Conservation (phyloP, 75 land plant species). For the Picea sitchensis region DNA sequence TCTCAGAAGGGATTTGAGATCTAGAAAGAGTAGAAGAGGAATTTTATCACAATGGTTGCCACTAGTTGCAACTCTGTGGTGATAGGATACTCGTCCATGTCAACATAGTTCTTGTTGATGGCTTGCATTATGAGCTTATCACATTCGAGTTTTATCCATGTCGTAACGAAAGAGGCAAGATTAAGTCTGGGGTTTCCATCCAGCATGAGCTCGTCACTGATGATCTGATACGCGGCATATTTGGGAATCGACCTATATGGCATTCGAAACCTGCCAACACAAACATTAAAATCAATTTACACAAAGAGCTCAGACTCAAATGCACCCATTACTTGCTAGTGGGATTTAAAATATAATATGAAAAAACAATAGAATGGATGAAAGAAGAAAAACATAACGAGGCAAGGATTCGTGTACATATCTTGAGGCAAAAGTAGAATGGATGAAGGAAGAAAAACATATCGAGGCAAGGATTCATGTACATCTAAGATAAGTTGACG, state of each 20-base stretch:
- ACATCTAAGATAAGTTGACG: too few relatives aligned
- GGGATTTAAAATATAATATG: too few relatives aligned
- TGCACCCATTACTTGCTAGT: too few relatives aligned
- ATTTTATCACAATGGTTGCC: not conserved
- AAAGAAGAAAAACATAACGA: not conserved
- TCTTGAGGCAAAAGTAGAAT: not conserved
- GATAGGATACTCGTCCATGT: too few relatives aligned
- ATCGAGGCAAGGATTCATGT: too few relatives aligned
- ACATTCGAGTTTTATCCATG: slow-evolving; percentile 4
- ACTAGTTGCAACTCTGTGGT: not conserved
- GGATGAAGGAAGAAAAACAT: too few relatives aligned
- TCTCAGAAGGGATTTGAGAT: too few relatives aligned
- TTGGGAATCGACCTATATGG: slow-evolving; percentile 20
- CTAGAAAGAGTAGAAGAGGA: too few relatives aligned
- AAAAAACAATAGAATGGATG: too few relatives aligned
- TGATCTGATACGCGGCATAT: slow-evolving; percentile 37
- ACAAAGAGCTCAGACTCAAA: too few relatives aligned
- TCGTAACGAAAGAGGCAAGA: slow-evolving; percentile 41
- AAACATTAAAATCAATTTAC: too few relatives aligned
- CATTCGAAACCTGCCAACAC: not conserved
- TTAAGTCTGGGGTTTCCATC: slow-evolving; percentile 38
- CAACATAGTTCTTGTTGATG: not conserved
- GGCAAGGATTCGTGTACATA: not conserved
- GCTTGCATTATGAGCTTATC: slow-evolving; percentile 60
- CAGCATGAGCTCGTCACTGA: slow-evolving; percentile 38